Conservation (phyloP, 257 asterid genomes). For the Solanum gandarillasii region DNA sequence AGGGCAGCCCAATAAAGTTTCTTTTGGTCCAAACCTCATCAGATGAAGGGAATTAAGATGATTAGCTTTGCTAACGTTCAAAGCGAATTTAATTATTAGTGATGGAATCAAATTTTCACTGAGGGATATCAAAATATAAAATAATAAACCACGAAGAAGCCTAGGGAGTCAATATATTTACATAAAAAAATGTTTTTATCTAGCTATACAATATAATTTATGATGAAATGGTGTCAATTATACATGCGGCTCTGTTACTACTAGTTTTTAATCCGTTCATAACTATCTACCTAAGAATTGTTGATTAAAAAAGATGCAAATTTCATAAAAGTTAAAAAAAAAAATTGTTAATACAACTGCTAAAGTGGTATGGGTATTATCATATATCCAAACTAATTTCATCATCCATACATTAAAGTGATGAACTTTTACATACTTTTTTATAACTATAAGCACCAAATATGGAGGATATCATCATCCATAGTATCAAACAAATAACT, state of each 20-base stretch:
- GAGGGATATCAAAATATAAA: not conserved
- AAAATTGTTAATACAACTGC: not conserved
- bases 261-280: not conserved
- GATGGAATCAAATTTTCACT: not conserved
- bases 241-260: not conserved
- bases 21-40: not conserved
- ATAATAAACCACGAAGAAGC: too few species aligned
- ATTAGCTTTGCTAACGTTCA: too few species aligned
- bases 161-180: not conserved
- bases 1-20: not conserved
- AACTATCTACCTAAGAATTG: not conserved
- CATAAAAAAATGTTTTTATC: not conserved
- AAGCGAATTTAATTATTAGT: too few species aligned
- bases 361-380: not conserved
- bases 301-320: not conserved
- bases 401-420: not conserved
- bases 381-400: not conserved
- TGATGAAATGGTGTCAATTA: not conserved
- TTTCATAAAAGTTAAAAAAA: not conserved
- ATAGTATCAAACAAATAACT: not conserved
- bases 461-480: not conserved
- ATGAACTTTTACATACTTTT: not conserved
- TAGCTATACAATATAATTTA: not conserved
- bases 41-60: not conserved
- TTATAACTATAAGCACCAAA: not conserved